Evolutionary conservation across 1,284 basidiomycete genomes (phyloP).

Genomic region (Omphalotus olearius): DNA sequence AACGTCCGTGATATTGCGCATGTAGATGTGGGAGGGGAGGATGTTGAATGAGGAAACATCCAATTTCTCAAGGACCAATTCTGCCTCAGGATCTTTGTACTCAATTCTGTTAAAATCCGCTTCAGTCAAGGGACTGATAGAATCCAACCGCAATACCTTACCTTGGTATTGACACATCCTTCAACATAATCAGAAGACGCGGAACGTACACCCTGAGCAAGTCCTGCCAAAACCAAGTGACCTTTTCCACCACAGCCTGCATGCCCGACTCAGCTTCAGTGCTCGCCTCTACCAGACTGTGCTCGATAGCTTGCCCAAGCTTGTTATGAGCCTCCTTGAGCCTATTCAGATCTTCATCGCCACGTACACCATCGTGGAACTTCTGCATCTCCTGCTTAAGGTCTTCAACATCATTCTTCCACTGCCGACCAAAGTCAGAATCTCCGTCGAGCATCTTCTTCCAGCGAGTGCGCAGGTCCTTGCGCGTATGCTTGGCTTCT

Average conservation of each 20-base stretch:
- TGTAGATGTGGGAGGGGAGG: conserved; percentile 64
- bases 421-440: conserved; percentile 38
- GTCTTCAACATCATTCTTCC: conserved; percentile 43
- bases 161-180: conserved; percentile 63
- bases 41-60: conserved; percentile 59
- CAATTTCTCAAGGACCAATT: conserved; percentile 70
- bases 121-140: too few relatives aligned
- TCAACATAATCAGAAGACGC: conserved; percentile 40
- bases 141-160: conserved; percentile 23
- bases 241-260: conserved; percentile 49
- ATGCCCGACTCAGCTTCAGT: conserved; percentile 33
- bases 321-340: conserved; percentile 42
- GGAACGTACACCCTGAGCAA: conserved; percentile 64
- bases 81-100: conserved; percentile 58
- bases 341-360: conserved; percentile 43
- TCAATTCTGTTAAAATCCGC: conserved; percentile 44
- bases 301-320: conserved; percentile 43
- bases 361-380: conserved; percentile 40
- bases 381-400: conserved; percentile 39
- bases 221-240: conserved; percentile 71
- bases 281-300: conserved; percentile 35
- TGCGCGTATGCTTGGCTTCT: conserved; percentile 35
- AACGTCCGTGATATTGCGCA: conserved; percentile 69
- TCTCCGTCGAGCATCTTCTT: conserved; percentile 39
- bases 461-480: conserved; percentile 47